These are phyloP conservation scores for Dioszegia crocea DNA, from an alignment of 768 basidiomycete species.

Conservation along the genomic window DNA sequence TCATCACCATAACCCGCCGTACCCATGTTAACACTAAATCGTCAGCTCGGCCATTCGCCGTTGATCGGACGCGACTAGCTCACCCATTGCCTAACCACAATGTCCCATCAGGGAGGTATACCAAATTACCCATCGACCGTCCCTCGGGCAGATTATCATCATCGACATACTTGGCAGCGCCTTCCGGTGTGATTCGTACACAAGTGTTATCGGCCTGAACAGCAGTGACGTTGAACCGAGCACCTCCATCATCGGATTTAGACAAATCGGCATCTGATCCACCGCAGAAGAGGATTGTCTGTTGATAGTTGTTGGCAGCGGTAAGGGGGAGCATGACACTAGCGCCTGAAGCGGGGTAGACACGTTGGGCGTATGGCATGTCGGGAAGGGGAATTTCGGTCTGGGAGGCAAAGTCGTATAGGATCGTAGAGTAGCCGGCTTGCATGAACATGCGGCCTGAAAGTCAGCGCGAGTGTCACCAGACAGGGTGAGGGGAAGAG, in stretches of 20 bases:
- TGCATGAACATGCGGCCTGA: slow-evolving; percentile 51
- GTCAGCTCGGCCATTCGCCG: slow-evolving; percentile 2
- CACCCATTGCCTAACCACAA: slow-evolving; percentile 48
- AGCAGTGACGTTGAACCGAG: slow-evolving; percentile 58
- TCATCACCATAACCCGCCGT: slow-evolving; percentile 78
- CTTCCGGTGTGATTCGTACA: slow-evolving; percentile 70
- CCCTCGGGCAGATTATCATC: slow-evolving; percentile 47
- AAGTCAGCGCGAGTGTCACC: slow-evolving; percentile 10
- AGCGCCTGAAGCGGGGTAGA: slow-evolving; percentile 67
- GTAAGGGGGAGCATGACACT: slow-evolving; percentile 86
- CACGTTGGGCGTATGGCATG: slow-evolving; percentile 56
- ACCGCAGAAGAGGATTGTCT: slow-evolving; percentile 85
- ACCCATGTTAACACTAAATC: slow-evolving; percentile 65
- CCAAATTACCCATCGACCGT: slow-evolving; percentile 82
- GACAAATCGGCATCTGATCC: slow-evolving; percentile 59
- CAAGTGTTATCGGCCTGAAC: slow-evolving; percentile 66
- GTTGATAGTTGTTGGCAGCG: slow-evolving; percentile 78
- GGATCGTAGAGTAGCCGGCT: slow-evolving; percentile 52
- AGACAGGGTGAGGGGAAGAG: neutral
- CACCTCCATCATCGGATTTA: slow-evolving; percentile 67
- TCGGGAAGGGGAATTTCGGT: slow-evolving; percentile 59
- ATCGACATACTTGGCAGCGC: slow-evolving; percentile 43
- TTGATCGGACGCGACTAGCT: neutral
- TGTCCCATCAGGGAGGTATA: slow-evolving; percentile 58
- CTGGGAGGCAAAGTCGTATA: slow-evolving; percentile 63